These are phyloP conservation scores for Nannochloropsis granulata DNA, from an alignment of 108 stramenopile species.

Conservation along the genomic window DNA sequence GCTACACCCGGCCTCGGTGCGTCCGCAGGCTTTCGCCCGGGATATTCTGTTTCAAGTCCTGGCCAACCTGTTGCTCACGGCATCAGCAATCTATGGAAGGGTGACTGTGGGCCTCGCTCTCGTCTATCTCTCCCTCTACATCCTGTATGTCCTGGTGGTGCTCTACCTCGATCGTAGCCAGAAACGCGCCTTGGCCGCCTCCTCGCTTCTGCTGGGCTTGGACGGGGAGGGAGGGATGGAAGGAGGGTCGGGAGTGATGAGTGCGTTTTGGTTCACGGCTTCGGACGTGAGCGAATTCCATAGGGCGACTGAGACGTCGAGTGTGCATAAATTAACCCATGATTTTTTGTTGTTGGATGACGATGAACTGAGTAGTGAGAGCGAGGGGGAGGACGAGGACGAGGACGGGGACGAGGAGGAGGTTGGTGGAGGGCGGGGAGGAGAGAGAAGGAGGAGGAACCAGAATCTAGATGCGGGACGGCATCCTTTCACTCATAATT, in stretches of 20 bases:
- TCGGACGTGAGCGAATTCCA: not conserved
- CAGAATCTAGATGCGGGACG: not conserved
- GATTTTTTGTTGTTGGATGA: not conserved
- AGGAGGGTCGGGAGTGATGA: not conserved
- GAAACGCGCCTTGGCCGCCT: not conserved
- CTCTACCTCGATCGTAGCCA: not conserved
- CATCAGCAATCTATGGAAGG: not conserved
- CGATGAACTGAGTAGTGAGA: not conserved
- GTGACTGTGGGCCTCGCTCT: slow-evolving; percentile 3
- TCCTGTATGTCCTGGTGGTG: slow-evolving; percentile 8
- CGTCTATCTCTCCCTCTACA: slow-evolving; percentile 4
- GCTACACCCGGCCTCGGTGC: not conserved
- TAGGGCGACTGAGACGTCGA: not conserved
- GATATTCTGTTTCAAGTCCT: slow-evolving; percentile 14
- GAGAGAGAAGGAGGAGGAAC: not conserved
- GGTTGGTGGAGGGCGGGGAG: not conserved
- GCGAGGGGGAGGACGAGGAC: not conserved
- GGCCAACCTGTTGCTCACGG: not conserved
- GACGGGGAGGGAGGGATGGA: not conserved
- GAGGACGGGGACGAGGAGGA: not conserved
- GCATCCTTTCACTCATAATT: not conserved
- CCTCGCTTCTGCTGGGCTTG: not conserved
- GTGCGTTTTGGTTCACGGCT: not conserved
- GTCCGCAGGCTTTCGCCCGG: slow-evolving; percentile 10
- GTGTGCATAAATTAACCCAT: not conserved